Evolutionary conservation across 805 yeast genomes (phyloP), one percentile per base, ranked within the genome.

Genomic region (Saccharomycopsis babjevae): DNA sequence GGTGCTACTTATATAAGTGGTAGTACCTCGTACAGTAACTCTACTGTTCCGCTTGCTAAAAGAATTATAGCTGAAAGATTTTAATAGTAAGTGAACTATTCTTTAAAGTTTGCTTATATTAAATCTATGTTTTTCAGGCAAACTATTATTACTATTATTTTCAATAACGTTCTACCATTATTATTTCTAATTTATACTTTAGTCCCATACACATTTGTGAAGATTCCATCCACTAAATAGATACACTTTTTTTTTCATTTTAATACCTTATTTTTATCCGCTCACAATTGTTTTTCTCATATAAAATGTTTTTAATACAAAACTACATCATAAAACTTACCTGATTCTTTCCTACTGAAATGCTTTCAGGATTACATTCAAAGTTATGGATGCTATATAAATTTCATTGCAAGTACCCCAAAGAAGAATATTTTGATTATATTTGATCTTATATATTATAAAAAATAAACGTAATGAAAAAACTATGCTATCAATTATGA

Each of bases 1-100:
- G 89, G 92, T 2, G 97, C 89, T 65, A 86, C 88, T 43, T 88
- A 96, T 0, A 96, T 97, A 0, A 97, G 13, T n/a, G 42, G 15
- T 4, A 11, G 11, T 30, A 7, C 39, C 1, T 46, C 52, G 16
- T 46, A 46, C 32, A 46, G 28, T 46, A 46, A 46, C 32, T 46
- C 52, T 6, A 46, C 52, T 2, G 5, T 25, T 25, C 32, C 52
- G 22, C 32, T 46, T 46, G 52, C 52, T 15, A 46, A 46, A 28
- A 46, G 52, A 46, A 18, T 46, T 16, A 22, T 46, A 13, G 52
- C 52, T 10, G 32, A 46, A 22, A 46, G 52, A 46, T 46, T 46
- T 22, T 6, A 10, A 22, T 22, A 46, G 38, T 34, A 34, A 34
- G 38, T 7, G 10, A 8, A 4, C 15, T 34, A 40, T 18, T 40